phyloP scores from a whole-genome alignment of 148 eudicot species.

The Suaeda aralocaspica region DNA sequence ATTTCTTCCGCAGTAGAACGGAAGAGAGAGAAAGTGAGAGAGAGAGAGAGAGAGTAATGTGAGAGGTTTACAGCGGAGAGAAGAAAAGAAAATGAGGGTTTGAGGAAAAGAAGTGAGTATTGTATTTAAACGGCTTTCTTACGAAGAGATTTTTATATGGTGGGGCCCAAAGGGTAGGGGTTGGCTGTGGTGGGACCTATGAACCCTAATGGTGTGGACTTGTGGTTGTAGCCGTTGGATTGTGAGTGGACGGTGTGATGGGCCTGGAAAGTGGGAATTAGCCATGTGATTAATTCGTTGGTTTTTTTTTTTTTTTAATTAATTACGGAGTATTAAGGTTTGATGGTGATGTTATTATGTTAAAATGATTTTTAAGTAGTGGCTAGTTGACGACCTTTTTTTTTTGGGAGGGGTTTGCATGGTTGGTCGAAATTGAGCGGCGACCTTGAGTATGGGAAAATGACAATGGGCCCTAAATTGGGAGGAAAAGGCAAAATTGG shows the following conservation, averaged over 20 bases:
- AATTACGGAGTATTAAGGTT: neutral
- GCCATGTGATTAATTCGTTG: slow-evolving; percentile 16
- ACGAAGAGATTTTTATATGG: neutral
- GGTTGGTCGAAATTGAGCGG: slow-evolving; percentile 24
- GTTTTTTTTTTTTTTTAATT: neutral
- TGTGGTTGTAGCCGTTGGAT: neutral
- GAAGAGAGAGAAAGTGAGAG: slow-evolving; percentile 26
- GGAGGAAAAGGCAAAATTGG: neutral
- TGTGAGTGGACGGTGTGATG: neutral
- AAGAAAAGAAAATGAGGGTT: slow-evolving; percentile 5
- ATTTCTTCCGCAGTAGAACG: slow-evolving; percentile 6
- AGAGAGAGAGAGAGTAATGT: neutral
- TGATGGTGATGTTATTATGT: neutral
- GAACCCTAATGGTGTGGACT: neutral
- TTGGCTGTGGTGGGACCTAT: neutral
- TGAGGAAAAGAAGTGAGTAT: neutral
- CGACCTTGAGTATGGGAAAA: slow-evolving; percentile 1
- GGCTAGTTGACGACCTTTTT: slow-evolving; percentile 10
- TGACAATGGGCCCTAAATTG: slow-evolving; percentile 8
- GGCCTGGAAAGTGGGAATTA: slow-evolving; percentile 7
- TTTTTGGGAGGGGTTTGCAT: neutral
- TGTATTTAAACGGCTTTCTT: neutral
- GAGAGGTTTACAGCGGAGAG: neutral
- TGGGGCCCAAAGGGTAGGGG: neutral
- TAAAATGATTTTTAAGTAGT: neutral